phyloP scores from a whole-genome alignment of 2,329 filamentous ascomycete species.

The Neofusicoccum laricinum region DNA sequence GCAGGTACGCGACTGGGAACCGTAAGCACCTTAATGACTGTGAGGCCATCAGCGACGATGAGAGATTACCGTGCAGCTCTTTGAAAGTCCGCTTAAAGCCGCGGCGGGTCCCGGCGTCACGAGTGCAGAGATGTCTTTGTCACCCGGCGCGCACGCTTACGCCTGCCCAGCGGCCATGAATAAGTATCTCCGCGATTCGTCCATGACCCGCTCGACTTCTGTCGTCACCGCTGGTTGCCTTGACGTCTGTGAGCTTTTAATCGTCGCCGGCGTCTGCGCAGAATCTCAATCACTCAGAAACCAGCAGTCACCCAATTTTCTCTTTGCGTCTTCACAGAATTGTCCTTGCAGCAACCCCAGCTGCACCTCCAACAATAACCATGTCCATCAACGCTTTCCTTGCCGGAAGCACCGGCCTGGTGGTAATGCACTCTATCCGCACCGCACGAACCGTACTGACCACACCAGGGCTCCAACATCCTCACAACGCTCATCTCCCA shows the following conservation, averaged over 20 bases:
- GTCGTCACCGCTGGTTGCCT: slow-evolving; percentile 3
- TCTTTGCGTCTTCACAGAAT: not conserved
- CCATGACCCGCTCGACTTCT: not conserved
- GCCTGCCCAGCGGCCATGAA: not conserved
- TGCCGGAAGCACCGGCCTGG: slow-evolving; percentile 65
- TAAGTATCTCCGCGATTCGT: not conserved
- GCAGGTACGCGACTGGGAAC: not conserved
- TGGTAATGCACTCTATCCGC: slow-evolving; percentile 29
- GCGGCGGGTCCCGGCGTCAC: no score
- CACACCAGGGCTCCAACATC: slow-evolving; percentile 66
- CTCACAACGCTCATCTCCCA: slow-evolving; percentile 60
- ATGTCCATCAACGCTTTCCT: slow-evolving; percentile 45
- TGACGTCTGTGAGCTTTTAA: not conserved
- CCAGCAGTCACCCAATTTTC: not conserved
- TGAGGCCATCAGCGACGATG: no score
- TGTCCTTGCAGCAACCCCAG: no score
- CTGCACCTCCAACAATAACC: not conserved
- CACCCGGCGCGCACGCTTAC: no score
- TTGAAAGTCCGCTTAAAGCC: no score
- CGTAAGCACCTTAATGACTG: no score
- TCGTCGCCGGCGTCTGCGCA: not conserved
- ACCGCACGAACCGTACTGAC: not conserved
- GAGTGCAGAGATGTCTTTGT: no score
- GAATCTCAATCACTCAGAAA: no score
- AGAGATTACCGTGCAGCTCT: no score